Conservation (phyloP, 2,329 filamentous ascomycete species). For the Trichoderma koningiopsis region DNA sequence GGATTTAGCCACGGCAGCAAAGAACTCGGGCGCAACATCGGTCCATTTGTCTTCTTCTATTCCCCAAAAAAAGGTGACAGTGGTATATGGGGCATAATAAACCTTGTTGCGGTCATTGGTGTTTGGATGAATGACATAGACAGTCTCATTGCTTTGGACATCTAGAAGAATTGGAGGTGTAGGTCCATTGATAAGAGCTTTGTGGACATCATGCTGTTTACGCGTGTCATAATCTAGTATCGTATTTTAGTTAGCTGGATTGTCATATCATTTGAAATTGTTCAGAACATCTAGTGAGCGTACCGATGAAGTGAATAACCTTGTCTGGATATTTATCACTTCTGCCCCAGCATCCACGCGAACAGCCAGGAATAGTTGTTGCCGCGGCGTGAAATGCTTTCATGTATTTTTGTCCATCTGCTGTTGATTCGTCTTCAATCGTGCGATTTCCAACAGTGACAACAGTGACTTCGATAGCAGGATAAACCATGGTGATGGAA, state of each 20-base stretch:
- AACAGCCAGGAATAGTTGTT: background rate
- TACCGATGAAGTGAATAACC: background rate
- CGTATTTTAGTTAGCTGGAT: background rate
- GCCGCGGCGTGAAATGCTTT: background rate
- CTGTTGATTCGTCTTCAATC: background rate
- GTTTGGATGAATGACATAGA: background rate
- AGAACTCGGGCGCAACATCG: background rate
- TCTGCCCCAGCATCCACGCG: background rate
- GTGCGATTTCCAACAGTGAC: background rate
- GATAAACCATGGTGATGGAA: background rate
- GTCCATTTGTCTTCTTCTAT: background rate
- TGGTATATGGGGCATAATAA: background rate
- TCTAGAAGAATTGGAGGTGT: background rate
- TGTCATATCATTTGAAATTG: background rate
- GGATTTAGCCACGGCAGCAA: background rate
- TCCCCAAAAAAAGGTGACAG: background rate
- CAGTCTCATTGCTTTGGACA: background rate
- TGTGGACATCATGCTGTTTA: background rate
- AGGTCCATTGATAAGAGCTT: background rate
- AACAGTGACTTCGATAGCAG: background rate
- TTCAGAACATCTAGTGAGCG: too few relatives aligned
- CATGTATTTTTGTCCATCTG: background rate
- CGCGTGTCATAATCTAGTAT: background rate
- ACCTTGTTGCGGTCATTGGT: background rate
- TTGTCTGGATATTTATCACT: background rate